Evolutionary conservation across 495 filamentous ascomycete genomes (phyloP).

Genomic region (Podospora didyma): DNA sequence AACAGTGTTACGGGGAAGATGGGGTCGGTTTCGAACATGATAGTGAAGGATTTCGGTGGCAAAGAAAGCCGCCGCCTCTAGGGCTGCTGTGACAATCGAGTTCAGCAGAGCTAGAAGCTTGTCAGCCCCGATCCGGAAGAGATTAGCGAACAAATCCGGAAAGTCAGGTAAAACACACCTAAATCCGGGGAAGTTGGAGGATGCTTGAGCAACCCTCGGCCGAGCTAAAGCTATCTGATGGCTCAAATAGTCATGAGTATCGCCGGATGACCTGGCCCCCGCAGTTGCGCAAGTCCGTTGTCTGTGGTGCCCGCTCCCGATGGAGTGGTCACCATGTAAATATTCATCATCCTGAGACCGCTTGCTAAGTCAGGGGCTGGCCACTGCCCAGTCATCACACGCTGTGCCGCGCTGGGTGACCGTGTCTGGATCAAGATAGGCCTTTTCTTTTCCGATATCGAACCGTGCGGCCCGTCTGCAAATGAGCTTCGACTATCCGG

Average conservation of each 20-base stretch:
- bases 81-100: conserved; percentile 19
- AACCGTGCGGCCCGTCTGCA: background rate
- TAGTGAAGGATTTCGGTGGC: conserved; percentile 13
- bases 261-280: background rate
- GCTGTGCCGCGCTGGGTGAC: background rate
- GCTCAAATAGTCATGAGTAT: background rate
- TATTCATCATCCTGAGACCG: conserved; percentile 11
- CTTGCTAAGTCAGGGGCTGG: conserved; percentile 4
- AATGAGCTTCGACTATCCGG: background rate
- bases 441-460: background rate
- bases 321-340: conserved; percentile 23
- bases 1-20: conserved; percentile 14
- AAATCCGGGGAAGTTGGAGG: conserved; percentile 12
- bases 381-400: background rate
- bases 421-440: background rate
- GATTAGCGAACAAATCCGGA: conserved; percentile 31
- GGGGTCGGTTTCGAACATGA: conserved; percentile 11
- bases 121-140: conserved; percentile 21
- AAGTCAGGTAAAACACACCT: conserved; percentile 19
- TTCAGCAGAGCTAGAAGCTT: conserved; percentile 17
- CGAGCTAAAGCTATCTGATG: conserved; percentile 14
- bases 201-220: conserved; percentile 25
- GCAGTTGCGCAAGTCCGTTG: conserved; percentile 9
- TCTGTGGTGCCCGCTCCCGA: conserved; percentile 27
- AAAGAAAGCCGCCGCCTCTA: conserved; percentile 10